phyloP scores from a whole-genome alignment of 345 rosid species.

The Camelina neglecta region DNA sequence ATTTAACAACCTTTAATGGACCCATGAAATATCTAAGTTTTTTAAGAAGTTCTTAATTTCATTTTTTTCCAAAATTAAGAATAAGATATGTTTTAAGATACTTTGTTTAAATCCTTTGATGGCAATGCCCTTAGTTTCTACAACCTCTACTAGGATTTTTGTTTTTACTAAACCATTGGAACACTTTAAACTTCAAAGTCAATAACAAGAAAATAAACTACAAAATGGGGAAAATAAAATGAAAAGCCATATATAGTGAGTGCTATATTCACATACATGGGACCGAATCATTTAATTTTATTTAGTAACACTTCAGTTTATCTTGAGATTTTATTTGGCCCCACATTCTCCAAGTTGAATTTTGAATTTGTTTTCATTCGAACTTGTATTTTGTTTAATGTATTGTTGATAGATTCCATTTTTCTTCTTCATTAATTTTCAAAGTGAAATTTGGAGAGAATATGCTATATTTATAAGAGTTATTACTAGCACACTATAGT shows the following conservation, averaged over 20 bases:
- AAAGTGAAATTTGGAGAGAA: neutral
- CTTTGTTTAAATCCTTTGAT: no score
- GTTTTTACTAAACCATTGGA: neutral
- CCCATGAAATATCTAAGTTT: no score
- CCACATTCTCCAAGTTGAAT: constrained; percentile 19
- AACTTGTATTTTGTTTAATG: constrained; percentile 1
- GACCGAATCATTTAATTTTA: constrained; percentile 26
- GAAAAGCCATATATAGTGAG: neutral
- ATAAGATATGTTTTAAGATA: no score
- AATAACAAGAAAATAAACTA: neutral
- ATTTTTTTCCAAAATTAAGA: no score
- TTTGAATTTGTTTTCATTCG: constrained; percentile 13
- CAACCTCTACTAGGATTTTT: neutral
- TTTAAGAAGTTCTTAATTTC: no score
- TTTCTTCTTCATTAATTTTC: constrained; percentile 4
- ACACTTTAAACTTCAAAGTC: constrained; percentile 17
- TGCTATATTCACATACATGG: constrained; percentile 22
- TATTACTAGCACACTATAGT: neutral
- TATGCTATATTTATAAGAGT: constrained; percentile 19
- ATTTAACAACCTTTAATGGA: no score
- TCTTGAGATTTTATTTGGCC: constrained; percentile 24
- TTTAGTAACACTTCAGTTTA: constrained; percentile 31
- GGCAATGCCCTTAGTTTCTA: no score
- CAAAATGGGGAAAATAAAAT: neutral
- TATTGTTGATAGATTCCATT: neutral